These are phyloP conservation scores for Suillus luteus DNA, from an alignment of 768 basidiomycete species.

Conservation along the genomic window DNA sequence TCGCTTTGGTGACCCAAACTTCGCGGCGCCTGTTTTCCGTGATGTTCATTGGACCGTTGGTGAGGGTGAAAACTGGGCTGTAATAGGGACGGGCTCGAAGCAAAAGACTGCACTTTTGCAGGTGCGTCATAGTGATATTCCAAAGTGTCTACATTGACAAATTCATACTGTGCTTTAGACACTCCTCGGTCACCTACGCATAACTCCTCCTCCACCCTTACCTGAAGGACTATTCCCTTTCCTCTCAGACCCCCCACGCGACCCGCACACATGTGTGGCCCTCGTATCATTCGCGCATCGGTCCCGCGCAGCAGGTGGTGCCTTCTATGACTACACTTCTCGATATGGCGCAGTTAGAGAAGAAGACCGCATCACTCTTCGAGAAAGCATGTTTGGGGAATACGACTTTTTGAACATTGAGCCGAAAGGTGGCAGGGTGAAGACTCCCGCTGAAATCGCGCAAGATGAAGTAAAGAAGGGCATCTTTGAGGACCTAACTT, in stretches of 20 bases:
- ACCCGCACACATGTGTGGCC: constrained; percentile 53
- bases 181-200: constrained; percentile 69
- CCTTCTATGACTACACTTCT: constrained; percentile 91
- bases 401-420: constrained; percentile 39
- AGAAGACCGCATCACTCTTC: constrained; percentile 76
- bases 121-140: constrained; percentile 40
- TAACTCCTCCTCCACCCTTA: constrained; percentile 60
- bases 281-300: constrained; percentile 72
- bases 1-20: constrained; percentile 58
- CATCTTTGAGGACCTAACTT: constrained; percentile 55
- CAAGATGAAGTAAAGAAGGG: constrained; percentile 31
- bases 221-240: constrained; percentile 81
- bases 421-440: constrained; percentile 23
- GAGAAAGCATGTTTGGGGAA: constrained; percentile 67
- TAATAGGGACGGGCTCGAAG: constrained; percentile 65
- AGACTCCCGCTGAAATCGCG: constrained; percentile 25
- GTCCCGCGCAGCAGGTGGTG: constrained; percentile 56
- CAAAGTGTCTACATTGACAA: constrained; percentile 1
- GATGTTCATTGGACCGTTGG: constrained; percentile 60
- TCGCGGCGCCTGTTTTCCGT: constrained; percentile 49
- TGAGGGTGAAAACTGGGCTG: constrained; percentile 72
- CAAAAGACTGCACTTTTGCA: constrained; percentile 66
- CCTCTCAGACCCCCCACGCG: constrained; percentile 43
- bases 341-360: constrained; percentile 89
- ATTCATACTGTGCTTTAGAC: constrained; percentile 40